phyloP scores from a whole-genome alignment of 2,329 filamentous ascomycete species.

The Aureobasidium namibiae region DNA sequence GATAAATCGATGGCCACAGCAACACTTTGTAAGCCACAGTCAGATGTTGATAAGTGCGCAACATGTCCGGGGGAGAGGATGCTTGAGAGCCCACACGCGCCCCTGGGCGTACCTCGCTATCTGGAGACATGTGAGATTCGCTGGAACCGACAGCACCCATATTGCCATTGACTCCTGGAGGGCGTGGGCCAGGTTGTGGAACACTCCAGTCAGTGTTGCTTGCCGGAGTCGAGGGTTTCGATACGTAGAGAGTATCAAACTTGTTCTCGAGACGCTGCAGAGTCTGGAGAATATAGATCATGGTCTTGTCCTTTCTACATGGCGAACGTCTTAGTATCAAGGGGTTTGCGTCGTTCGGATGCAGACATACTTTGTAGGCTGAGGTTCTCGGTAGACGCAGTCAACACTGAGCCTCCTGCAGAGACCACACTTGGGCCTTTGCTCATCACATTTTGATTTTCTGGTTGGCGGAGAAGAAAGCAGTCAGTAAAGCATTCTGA shows the following conservation, averaged over 20 bases:
- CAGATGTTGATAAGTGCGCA: conserved; percentile 20
- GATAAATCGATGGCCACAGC: conserved; percentile 35
- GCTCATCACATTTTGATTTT: conserved; percentile 59
- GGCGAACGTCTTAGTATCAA: background rate
- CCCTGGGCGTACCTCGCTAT: background rate
- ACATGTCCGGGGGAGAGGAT: background rate
- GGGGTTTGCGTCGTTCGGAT: too few species aligned
- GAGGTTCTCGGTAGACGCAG: conserved; percentile 53
- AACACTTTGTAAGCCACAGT: conserved; percentile 45
- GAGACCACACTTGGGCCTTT: conserved; percentile 52
- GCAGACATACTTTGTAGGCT: conserved; percentile 52
- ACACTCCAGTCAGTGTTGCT: conserved; percentile 14
- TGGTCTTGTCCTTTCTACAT: conserved; percentile 54
- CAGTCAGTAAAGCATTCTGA: background rate
- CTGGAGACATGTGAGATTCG: background rate
- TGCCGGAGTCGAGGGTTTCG: conserved; percentile 15
- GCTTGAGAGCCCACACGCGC: background rate
- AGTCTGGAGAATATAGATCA: conserved; percentile 52
- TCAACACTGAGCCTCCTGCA: conserved; percentile 51
- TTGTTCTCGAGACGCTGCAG: conserved; percentile 49
- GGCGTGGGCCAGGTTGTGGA: background rate
- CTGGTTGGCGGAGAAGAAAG: conserved; percentile 28
- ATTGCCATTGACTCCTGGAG: background rate
- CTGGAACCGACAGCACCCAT: background rate
- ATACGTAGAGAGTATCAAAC: conserved; percentile 37